phyloP scores from a whole-genome alignment of 169 alveolate genomes.

The Plasmodium knowlesi region DNA sequence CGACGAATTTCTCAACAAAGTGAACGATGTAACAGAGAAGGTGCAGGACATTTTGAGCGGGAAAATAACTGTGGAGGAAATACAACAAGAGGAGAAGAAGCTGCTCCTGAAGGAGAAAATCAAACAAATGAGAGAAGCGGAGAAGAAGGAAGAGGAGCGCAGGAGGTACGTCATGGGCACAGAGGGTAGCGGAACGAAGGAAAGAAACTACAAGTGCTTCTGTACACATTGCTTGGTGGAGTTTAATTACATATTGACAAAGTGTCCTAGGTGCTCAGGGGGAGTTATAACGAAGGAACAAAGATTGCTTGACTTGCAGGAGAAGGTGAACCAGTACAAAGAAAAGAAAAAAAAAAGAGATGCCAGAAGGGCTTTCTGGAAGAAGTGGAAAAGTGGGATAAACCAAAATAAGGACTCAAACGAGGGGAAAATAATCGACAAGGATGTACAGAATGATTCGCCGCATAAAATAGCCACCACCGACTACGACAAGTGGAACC shows the following conservation, averaged over 20 bases:
- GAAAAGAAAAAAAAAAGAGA: constrained; percentile 29
- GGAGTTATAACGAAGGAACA: constrained; percentile 32
- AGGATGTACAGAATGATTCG: neutral
- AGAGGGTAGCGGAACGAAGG: constrained; percentile 14
- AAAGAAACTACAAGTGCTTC: constrained; percentile 5
- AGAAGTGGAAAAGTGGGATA: neutral
- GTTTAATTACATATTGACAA: neutral
- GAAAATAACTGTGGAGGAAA: constrained; percentile 32
- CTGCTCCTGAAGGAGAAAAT: constrained; percentile 3
- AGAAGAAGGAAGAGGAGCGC: constrained; percentile 17
- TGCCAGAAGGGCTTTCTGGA: constrained; percentile 31
- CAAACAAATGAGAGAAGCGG: constrained; percentile 43
- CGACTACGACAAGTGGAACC: constrained; percentile 50
- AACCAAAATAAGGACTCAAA: neutral
- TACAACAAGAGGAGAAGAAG: constrained; percentile 16
- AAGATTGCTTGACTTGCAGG: constrained; percentile 20
- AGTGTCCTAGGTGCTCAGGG: constrained; percentile 28
- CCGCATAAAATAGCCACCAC: neutral
- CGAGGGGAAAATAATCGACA: neutral
- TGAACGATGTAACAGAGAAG: constrained; percentile 32
- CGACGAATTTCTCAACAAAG: constrained; percentile 16
- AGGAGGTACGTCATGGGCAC: constrained; percentile 8
- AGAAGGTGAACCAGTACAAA: constrained; percentile 23
- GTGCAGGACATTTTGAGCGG: neutral
- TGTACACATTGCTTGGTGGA: constrained; percentile 28